These are phyloP conservation scores for Polyporus tsugae DNA, from an alignment of 1,284 basidiomycete genomes.

Conservation along the genomic window DNA sequence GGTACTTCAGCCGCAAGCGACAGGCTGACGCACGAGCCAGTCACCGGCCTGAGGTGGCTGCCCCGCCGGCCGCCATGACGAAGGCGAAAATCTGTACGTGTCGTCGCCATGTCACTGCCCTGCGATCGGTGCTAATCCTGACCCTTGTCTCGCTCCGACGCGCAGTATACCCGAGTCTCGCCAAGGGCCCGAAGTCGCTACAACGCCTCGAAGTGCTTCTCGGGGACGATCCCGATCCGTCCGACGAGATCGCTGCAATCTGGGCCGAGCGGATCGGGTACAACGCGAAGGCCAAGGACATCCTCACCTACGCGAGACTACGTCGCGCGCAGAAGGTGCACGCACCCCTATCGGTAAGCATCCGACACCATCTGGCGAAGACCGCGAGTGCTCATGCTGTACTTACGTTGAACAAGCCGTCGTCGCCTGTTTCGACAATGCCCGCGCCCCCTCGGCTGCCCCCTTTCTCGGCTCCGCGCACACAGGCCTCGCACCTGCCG, in stretches of 20 bases:
- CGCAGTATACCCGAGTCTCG: slow-evolving; percentile 28
- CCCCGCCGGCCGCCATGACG: background rate
- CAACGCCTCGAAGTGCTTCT: slow-evolving; percentile 20
- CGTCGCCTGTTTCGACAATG: background rate
- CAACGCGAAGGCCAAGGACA: slow-evolving; percentile 15
- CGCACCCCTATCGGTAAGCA: background rate
- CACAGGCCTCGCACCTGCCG: slow-evolving; percentile 15
- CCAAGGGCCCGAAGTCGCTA: slow-evolving; percentile 7
- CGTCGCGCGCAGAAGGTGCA: background rate
- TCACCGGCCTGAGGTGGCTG: no score
- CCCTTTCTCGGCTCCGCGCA: slow-evolving; percentile 7
- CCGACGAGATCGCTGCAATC: slow-evolving; percentile 12
- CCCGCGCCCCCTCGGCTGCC: background rate
- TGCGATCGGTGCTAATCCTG: background rate
- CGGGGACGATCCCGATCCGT: slow-evolving; percentile 15
- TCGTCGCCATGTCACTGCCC: background rate
- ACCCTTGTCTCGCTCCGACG: background rate
- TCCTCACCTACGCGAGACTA: slow-evolving; percentile 21
- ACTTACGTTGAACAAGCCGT: background rate
- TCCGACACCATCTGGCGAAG: background rate
- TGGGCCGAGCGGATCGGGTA: slow-evolving; percentile 20
- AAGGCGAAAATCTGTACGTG: slow-evolving; percentile 21
- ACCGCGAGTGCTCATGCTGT: background rate
- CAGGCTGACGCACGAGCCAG: background rate
- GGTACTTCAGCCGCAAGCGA: slow-evolving; percentile 19